phyloP scores from a whole-genome alignment of 2,329 filamentous ascomycete genomes.

The Diaporthe capsici region DNA sequence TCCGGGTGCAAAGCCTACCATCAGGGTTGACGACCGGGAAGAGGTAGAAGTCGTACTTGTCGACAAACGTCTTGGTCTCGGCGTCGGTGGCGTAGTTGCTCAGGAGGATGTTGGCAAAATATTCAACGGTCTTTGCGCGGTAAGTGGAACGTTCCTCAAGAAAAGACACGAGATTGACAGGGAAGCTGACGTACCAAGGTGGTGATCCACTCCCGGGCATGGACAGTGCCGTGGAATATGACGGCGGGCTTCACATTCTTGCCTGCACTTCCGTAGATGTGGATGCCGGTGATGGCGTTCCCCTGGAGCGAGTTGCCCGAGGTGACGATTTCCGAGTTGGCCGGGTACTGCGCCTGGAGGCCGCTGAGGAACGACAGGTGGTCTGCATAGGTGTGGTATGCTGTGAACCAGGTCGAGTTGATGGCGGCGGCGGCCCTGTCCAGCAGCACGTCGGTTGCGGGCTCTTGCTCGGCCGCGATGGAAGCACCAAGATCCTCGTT shows the following conservation, averaged over 20 bases:
- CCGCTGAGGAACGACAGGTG: constrained; percentile 64
- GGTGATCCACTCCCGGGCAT: constrained; percentile 73
- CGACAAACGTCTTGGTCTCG: constrained; percentile 56
- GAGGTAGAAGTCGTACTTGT: constrained; percentile 77
- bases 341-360: constrained; percentile 58
- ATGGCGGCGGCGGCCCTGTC: constrained; percentile 40
- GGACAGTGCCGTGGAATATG: constrained; percentile 70
- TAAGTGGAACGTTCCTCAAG: background rate
- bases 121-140: constrained; percentile 59
- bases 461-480: constrained; percentile 52
- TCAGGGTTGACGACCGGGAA: constrained; percentile 75
- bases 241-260: constrained; percentile 65
- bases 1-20: constrained; percentile 54
- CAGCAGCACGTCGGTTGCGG: constrained; percentile 43
- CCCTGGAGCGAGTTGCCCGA: constrained; percentile 63
- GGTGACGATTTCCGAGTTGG: constrained; percentile 63
- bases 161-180: background rate
- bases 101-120: constrained; percentile 64
- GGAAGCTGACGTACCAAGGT: constrained; percentile 58
- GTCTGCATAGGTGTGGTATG: constrained; percentile 66
- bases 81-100: constrained; percentile 56
- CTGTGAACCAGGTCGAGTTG: constrained; percentile 63
- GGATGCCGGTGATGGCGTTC: constrained; percentile 72
- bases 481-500: constrained; percentile 55
- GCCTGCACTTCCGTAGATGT: constrained; percentile 64